Base-by-base conservation (phyloP, 2,329 filamentous ascomycete species). In the Clonostachys sp. region DNA sequence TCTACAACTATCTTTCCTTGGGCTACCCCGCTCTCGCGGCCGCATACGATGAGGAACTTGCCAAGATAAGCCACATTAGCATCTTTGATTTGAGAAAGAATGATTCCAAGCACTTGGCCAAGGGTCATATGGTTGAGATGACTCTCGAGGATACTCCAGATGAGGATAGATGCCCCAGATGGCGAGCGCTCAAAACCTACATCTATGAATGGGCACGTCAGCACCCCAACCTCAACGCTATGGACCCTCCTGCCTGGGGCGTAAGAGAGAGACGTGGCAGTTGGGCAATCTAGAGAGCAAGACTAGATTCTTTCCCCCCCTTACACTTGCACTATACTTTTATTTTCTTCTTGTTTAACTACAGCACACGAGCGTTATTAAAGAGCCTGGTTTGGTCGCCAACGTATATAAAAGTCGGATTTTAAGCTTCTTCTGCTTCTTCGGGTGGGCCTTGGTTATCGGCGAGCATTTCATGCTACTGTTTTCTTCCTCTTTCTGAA, bases 1-100 rank as follows among this genome's bases (percentile, higher is more conserved):
- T 97, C 8, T 97, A 95, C 76, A 96, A 97, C 65, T 97, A 97
- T 65, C 77, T 97, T 14, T 95, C 90, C 1, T 78, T 97, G 6
- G 92, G 92, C 6, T 96, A 96, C 64, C 91, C 92, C 4, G 85
- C 89, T 34, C 83, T 91, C 58, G 92, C 91, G 12, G 82, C 86
- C 18, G 78, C 81, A 36, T 97, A 89, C 60, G 92, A 97, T 60
- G 79, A 84, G 12, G 92, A 97, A 70, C 74, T 97, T 17, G 82
- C 84, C 55, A 89, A 87, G 61, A 95, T 96, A 48, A 87, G 85
- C 34, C 75, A 78, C 10, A 83, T 95, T 7, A 62, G 80, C 1
- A 61, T 92, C 8, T 72, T 77, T 4, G 86, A 91, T 47, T 75
- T 97, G 42, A 73, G 84, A 52, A 74, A 77, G 44, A 84, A 92